These are phyloP conservation scores for Oenanthe javanica DNA, from an alignment of 140 eudicot species.

Conservation along the genomic window DNA sequence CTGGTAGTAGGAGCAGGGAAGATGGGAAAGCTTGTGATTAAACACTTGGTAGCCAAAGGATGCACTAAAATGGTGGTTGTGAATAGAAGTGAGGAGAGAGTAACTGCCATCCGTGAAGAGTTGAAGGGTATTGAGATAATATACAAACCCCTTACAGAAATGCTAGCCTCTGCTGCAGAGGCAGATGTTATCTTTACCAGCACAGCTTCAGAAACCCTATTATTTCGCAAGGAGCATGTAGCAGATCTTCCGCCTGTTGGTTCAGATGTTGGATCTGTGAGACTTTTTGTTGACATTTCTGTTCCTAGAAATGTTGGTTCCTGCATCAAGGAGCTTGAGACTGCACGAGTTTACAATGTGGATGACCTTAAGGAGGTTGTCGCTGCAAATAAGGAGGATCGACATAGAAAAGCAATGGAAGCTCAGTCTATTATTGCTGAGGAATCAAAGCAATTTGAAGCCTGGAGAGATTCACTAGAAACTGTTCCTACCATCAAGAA, in stretches of 20 bases:
- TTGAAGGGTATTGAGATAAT: constrained; percentile 53
- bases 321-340: constrained; percentile 9
- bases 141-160: constrained; percentile 33
- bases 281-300: constrained; percentile 4
- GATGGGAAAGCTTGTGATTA: constrained; percentile 47
- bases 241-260: constrained; percentile 5
- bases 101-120: constrained; percentile 27
- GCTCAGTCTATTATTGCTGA: constrained; percentile 12
- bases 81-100: constrained; percentile 56
- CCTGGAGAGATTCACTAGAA: constrained; percentile 8
- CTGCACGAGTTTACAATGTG: constrained; percentile 4
- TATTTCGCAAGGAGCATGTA: constrained; percentile 2
- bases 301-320: constrained; percentile 9
- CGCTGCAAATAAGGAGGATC: constrained; percentile 10
- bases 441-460: constrained; percentile 7
- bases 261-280: not conserved
- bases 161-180: constrained; percentile 4
- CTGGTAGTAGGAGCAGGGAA: constrained; percentile 83
- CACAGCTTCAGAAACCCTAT: constrained; percentile 5
- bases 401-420: constrained; percentile 8
- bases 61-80: constrained; percentile 79
- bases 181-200: constrained; percentile 9
- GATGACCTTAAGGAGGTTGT: constrained; percentile 12
- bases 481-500: constrained; percentile 8
- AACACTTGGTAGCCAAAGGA: constrained; percentile 59